Percentiles rank a stretch among this genome's conserved stretches.
These are phyloP conservation scores for Ceratopteris richardii DNA, from an alignment of 75 land plant genomes.

Conservation along the genomic window DNA sequence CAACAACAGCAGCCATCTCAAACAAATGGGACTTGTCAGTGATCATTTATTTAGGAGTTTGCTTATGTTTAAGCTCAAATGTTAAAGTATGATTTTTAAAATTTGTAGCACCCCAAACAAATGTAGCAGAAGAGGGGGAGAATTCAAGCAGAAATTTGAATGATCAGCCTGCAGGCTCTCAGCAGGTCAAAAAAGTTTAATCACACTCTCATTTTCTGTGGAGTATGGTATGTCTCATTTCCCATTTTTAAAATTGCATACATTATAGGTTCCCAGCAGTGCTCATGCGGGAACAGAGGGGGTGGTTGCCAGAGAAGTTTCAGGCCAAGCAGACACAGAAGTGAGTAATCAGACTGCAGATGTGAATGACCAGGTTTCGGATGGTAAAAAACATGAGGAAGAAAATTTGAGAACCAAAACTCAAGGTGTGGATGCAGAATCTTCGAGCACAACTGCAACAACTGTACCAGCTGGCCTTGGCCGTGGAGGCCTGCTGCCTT, in stretches of 20 bases:
- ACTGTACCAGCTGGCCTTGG: conserved; percentile 69
- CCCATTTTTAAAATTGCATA: too few species aligned
- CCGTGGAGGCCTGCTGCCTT: conserved; percentile 57
- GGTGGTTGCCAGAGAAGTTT: neutral
- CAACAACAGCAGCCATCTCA: neutral
- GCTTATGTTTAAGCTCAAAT: neutral
- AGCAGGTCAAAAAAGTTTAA: too few species aligned
- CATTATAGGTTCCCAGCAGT: neutral
- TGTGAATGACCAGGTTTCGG: too few species aligned
- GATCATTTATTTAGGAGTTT: neutral
- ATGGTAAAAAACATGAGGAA: neutral
- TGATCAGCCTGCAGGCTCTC: neutral
- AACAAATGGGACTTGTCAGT: neutral
- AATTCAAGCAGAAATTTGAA: neutral
- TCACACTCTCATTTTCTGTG: too few species aligned
- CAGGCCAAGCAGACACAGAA: neutral
- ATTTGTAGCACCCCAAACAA: neutral
- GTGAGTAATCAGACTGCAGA: neutral
- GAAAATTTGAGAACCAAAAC: neutral
- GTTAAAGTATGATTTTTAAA: neutral
- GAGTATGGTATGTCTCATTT: too few species aligned
- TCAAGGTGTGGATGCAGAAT: neutral
- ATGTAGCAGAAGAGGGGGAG: neutral
- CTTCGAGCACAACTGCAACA: neutral
- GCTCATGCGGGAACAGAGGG: neutral